Conservation (phyloP, 176 grass and related monocot genomes). For the Eragrostis curvula region DNA sequence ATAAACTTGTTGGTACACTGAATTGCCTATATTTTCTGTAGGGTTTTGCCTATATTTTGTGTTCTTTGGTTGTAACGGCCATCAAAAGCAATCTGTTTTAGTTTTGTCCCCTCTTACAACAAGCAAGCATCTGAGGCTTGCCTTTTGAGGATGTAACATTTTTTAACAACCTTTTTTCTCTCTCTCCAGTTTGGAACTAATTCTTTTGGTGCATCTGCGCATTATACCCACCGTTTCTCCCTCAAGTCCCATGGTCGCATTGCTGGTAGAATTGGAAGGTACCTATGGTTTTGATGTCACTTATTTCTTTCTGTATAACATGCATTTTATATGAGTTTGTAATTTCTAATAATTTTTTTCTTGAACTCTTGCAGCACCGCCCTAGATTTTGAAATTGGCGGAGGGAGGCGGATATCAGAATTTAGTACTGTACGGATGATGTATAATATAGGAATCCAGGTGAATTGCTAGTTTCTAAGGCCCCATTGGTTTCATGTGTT, state of each 20-base stretch:
- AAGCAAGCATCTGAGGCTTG: not conserved
- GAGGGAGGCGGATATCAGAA: conserved; percentile 87
- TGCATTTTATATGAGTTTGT: conserved; percentile 19
- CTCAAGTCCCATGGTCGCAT: conserved; percentile 84
- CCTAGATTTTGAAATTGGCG: conserved; percentile 96
- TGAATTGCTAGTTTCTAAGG: conserved; percentile 41
- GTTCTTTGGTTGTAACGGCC: conserved; percentile 5
- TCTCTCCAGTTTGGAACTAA: conserved; percentile 75
- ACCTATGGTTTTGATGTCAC: conserved; percentile 32
- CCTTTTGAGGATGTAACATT: not conserved
- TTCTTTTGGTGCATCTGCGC: conserved; percentile 83
- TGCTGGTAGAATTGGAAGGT: conserved; percentile 91
- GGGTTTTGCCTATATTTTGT: conserved; percentile 27
- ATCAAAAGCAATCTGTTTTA: conserved; percentile 23
- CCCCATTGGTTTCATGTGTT: conserved; percentile 7
- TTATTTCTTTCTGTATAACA: conserved; percentile 16
- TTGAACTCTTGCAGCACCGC: conserved; percentile 67
- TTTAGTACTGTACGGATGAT: conserved; percentile 88
- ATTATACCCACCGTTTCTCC: conserved; percentile 76
- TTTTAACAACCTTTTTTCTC: conserved; percentile 32
- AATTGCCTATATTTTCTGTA: conserved; percentile 14
- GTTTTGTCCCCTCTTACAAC: conserved; percentile 12
- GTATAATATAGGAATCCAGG: conserved; percentile 97
- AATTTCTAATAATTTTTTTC: conserved; percentile 20
- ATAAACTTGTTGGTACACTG: not conserved